A percentile compares a stretch with the other conserved stretches of the same genome.
Evolutionary conservation across 805 yeast genomes (phyloP).

Genomic region (Schwanniomyces sp.): DNA sequence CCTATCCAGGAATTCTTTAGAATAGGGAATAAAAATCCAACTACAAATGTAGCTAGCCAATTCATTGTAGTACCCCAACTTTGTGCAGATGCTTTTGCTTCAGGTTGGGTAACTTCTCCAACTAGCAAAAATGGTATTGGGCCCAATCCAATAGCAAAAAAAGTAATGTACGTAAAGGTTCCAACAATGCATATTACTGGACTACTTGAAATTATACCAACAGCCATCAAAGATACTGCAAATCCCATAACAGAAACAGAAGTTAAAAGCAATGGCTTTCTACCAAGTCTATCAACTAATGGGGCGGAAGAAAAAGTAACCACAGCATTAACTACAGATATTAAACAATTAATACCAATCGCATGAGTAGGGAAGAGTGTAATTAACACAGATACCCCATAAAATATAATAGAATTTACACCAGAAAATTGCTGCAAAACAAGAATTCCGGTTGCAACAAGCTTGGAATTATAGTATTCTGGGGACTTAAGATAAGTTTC

Average conservation of each 20-base stretch:
- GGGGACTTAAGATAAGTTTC: slow-evolving; percentile 49
- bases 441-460: slow-evolving; percentile 70
- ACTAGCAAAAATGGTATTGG: slow-evolving; percentile 92
- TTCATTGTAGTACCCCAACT: slow-evolving; percentile 89
- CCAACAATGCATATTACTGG: slow-evolving; percentile 58
- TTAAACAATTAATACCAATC: slow-evolving; percentile 67
- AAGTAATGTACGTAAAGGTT: slow-evolving; percentile 71
- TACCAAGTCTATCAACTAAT: slow-evolving; percentile 71
- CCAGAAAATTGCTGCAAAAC: slow-evolving; percentile 91
- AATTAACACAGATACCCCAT: slow-evolving; percentile 85
- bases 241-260: slow-evolving; percentile 72
- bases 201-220: slow-evolving; percentile 55
- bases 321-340: slow-evolving; percentile 71
- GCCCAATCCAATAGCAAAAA: slow-evolving; percentile 91
- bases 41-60: slow-evolving; percentile 85
- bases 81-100: slow-evolving; percentile 84
- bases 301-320: slow-evolving; percentile 76
- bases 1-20: slow-evolving; percentile 60
- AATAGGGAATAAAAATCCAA: slow-evolving; percentile 81
- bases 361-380: slow-evolving; percentile 71
- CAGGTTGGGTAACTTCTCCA: slow-evolving; percentile 81
- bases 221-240: slow-evolving; percentile 60
- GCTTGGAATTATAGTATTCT: slow-evolving; percentile 55
- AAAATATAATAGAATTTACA: slow-evolving; percentile 87
- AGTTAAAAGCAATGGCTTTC: slow-evolving; percentile 65